Evolutionary conservation across 1,284 basidiomycete species (phyloP).

Genomic region (Termitomyces sp.): DNA sequence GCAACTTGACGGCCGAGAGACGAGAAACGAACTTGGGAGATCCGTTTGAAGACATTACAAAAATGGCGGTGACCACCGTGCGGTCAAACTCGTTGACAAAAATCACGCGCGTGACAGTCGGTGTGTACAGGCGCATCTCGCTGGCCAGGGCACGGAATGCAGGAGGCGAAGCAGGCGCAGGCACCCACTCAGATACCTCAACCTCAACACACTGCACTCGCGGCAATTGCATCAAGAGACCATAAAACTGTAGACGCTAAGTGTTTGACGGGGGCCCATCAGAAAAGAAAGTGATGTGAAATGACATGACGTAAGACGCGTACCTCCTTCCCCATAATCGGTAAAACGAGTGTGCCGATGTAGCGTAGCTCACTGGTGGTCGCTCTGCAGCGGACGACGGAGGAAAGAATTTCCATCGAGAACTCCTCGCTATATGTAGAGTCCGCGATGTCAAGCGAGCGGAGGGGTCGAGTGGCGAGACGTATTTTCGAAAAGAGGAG

Average conservation of each 20-base stretch:
- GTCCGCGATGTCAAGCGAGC: conserved; percentile 56
- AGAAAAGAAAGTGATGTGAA: conserved; percentile 2
- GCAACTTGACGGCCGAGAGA: neutral
- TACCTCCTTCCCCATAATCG: conserved; percentile 45
- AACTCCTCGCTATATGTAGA: conserved; percentile 50
- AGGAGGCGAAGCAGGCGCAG: conserved; percentile 43
- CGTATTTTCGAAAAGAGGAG: conserved; percentile 42
- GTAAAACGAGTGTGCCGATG: conserved; percentile 57
- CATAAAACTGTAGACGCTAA: conserved; percentile 58
- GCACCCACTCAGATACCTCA: conserved; percentile 60
- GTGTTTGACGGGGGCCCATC: conserved; percentile 6
- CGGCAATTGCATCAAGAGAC: conserved; percentile 47
- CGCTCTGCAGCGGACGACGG: conserved; percentile 33
- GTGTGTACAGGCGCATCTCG: conserved; percentile 56
- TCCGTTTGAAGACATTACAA: conserved; percentile 16
- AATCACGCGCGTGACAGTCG: conserved; percentile 43
- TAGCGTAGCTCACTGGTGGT: conserved; percentile 43
- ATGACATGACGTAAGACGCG: conserved; percentile 15
- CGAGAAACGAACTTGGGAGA: conserved; percentile 19
- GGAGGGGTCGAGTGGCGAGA: conserved; percentile 38
- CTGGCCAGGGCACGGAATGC: conserved; percentile 53
- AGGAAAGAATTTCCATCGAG: conserved; percentile 45
- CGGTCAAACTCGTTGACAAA: conserved; percentile 61
- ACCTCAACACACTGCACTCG: conserved; percentile 52
- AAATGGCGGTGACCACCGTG: conserved; percentile 39